Percentiles rank a stretch among this genome's conserved stretches.
phyloP scores from a whole-genome alignment of 495 filamentous ascomycete species.

The Xylaria curta region DNA sequence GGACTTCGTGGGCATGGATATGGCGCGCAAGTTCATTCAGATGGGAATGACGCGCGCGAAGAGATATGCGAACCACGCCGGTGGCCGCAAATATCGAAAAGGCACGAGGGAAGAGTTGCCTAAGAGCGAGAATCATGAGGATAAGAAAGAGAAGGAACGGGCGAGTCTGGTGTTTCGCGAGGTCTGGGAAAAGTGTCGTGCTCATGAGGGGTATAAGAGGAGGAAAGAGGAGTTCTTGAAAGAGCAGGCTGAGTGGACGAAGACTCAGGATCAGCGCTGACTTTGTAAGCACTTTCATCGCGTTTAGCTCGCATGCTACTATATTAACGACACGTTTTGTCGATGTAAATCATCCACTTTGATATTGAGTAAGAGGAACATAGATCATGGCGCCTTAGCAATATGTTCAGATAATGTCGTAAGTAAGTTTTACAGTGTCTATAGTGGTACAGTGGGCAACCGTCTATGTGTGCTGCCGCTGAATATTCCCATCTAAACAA shows the following conservation, averaged over 20 bases:
- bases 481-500: constrained; percentile 29
- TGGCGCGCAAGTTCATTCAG: constrained; percentile 60
- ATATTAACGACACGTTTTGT: neutral
- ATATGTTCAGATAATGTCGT: neutral
- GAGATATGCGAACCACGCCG: constrained; percentile 58
- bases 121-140: constrained; percentile 36
- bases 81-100: constrained; percentile 53
- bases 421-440: constrained; percentile 27
- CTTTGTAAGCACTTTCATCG: neutral
- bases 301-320: neutral
- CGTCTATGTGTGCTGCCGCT: constrained; percentile 16
- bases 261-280: constrained; percentile 8
- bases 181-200: constrained; percentile 51
- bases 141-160: constrained; percentile 35
- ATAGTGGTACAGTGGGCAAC: constrained; percentile 28
- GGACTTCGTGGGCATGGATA: constrained; percentile 63
- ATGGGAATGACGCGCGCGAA: constrained; percentile 62
- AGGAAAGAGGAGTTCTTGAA: constrained; percentile 47
- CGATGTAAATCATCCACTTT: neutral
- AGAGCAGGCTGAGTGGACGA: constrained; percentile 50
- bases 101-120: constrained; percentile 26
- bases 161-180: constrained; percentile 35
- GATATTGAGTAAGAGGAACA: neutral
- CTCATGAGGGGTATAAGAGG: constrained; percentile 47
- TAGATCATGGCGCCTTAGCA: neutral